Percentiles rank a stretch among this genome's conserved stretches.
These are phyloP conservation scores for Adiantum capillusveneris DNA, from an alignment of 75 land plant species.

Conservation along the genomic window DNA sequence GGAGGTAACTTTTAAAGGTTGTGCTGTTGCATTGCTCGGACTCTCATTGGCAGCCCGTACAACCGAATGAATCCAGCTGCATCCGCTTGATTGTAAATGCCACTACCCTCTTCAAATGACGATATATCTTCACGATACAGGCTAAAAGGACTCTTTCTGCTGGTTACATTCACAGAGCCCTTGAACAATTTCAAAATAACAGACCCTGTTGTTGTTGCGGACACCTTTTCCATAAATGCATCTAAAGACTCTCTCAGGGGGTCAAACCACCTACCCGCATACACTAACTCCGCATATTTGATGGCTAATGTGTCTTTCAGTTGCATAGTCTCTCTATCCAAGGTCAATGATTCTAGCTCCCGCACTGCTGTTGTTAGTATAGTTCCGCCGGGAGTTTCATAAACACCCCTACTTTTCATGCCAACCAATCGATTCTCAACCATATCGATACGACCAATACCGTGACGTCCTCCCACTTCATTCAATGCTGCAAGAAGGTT, in stretches of 20 bases:
- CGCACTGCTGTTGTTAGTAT: constrained; percentile 69
- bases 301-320: constrained; percentile 70
- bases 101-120: constrained; percentile 82
- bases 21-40: constrained; percentile 78
- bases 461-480: constrained; percentile 81
- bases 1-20: constrained; percentile 11
- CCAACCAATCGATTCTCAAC: constrained; percentile 97
- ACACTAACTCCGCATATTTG: constrained; percentile 95
- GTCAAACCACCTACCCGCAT: constrained; percentile 98
- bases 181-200: constrained; percentile 86
- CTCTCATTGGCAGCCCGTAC: constrained; percentile 88
- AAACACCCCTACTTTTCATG: constrained; percentile 97
- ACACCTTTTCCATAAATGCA: constrained; percentile 88
- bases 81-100: constrained; percentile 92
- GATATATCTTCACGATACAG: constrained; percentile 93
- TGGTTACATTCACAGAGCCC: constrained; percentile 66
- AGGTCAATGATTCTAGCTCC: constrained; percentile 85
- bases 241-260: constrained; percentile 90
- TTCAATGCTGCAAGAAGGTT: constrained; percentile 65
- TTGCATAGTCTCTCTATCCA: constrained; percentile 91
- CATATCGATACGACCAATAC: constrained; percentile 96
- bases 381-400: constrained; percentile 99
- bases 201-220: constrained; percentile 68
- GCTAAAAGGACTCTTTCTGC: constrained; percentile 70
- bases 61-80: constrained; percentile 95